Conservation (phyloP, 352 stramenopile species). For the Phytophthora colocasiae region DNA sequence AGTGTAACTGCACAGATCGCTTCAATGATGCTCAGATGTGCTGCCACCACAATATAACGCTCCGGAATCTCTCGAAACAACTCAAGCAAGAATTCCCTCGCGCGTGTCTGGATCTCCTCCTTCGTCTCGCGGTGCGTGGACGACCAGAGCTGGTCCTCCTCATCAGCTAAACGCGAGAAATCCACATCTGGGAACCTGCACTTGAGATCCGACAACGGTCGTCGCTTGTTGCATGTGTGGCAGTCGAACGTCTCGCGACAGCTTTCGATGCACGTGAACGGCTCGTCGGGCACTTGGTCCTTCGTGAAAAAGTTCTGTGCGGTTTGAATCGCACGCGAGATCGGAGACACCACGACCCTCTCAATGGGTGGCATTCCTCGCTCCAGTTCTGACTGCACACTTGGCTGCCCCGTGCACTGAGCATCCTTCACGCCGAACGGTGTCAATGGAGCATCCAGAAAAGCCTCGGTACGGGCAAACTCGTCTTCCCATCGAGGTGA, state of each 20-base stretch:
- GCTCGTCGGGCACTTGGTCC: conserved; percentile 39
- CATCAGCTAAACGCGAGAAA: conserved; percentile 62
- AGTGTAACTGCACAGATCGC: conserved; percentile 58
- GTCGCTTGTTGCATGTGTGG: conserved; percentile 77
- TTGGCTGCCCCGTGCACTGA: conserved; percentile 45
- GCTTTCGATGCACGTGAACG: conserved; percentile 71
- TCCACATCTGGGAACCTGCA: conserved; percentile 68
- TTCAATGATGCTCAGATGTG: conserved; percentile 79
- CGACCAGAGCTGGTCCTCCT: conserved; percentile 69
- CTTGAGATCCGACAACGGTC: conserved; percentile 50
- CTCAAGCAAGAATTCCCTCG: conserved; percentile 53
- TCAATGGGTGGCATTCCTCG: conserved; percentile 40
- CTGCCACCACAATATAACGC: conserved; percentile 67
- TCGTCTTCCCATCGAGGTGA: conserved; percentile 71
- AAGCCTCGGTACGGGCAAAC: conserved; percentile 62
- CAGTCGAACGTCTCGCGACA: conserved; percentile 74
- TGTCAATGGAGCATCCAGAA: conserved; percentile 72
- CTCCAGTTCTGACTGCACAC: conserved; percentile 47
- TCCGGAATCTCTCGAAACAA: conserved; percentile 64
- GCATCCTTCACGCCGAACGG: conserved; percentile 67
- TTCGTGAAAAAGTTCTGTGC: conserved; percentile 67
- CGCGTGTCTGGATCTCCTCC: conserved; percentile 65
- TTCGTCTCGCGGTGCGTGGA: conserved; percentile 67
- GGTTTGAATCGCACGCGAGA: conserved; percentile 79
- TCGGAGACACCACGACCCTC: conserved; percentile 40